A percentile compares a stretch with the other conserved stretches of the same genome.
phyloP scores from a whole-genome alignment of 2,329 filamentous ascomycete genomes.

The Biscogniauxia mediterranea region DNA sequence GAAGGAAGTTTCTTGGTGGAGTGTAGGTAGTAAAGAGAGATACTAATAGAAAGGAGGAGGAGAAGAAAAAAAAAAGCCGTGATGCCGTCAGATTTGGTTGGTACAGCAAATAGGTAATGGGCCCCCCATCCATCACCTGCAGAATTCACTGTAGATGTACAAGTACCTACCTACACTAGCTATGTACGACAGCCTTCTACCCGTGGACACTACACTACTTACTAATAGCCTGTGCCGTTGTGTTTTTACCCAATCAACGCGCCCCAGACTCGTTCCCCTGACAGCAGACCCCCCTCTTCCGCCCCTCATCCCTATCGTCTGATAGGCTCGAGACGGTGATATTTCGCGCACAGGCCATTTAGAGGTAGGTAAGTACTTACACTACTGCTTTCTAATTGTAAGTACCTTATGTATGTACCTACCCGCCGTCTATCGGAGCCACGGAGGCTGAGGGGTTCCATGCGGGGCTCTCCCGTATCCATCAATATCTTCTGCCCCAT shows the following conservation, averaged over 20 bases:
- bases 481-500: too few relatives aligned
- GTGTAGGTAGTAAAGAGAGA: not conserved
- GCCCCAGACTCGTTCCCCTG: not conserved
- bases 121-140: too few relatives aligned
- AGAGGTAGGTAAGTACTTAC: not conserved
- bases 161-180: too few relatives aligned
- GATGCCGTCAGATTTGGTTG: not conserved
- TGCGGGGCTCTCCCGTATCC: too few relatives aligned
- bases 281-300: not conserved
- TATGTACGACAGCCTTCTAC: too few relatives aligned
- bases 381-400: too few relatives aligned
- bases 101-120: not conserved
- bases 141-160: too few relatives aligned
- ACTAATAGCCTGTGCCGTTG: too few relatives aligned
- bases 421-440: not conserved
- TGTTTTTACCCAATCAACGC: not conserved
- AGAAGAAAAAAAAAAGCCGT: not conserved
- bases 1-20: not conserved
- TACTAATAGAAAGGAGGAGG: not conserved
- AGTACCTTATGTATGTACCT: too few relatives aligned
- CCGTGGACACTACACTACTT: too few relatives aligned
- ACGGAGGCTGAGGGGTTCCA: not conserved
- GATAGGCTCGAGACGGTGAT: not conserved
- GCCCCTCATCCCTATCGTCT: not conserved
- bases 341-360: not conserved